phyloP scores from a whole-genome alignment of 2,329 filamentous ascomycete genomes.

The Tolypocladium endophyticum region DNA sequence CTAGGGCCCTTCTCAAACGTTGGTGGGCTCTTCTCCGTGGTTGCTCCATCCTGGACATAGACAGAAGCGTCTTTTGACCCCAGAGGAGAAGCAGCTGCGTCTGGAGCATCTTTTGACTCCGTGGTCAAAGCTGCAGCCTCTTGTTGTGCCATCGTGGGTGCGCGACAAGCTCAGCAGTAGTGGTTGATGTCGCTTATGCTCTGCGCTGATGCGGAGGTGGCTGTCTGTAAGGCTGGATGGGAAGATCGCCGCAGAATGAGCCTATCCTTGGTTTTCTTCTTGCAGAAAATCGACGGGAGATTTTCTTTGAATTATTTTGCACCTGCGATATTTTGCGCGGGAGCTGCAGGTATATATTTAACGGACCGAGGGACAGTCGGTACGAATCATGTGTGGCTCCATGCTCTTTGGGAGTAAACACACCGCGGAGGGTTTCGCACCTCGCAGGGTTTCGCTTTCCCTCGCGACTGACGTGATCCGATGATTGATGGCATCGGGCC shows the following conservation, averaged over 20 bases:
- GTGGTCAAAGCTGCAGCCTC: not conserved
- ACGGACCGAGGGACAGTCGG: not conserved
- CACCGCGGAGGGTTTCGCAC: not conserved
- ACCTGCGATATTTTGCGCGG: not conserved
- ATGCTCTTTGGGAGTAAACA: not conserved
- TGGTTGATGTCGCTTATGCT: not conserved
- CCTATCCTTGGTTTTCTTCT: not conserved
- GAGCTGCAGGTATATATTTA: not conserved
- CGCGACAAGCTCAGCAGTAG: not conserved
- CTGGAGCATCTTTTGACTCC: not conserved
- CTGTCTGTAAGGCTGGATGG: not conserved
- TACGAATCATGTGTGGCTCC: not conserved
- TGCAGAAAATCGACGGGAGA: not conserved
- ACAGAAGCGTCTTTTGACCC: not conserved
- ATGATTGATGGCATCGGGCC: too few relatives aligned
- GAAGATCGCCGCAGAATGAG: not conserved
- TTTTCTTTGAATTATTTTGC: not conserved
- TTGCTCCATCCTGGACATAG: not conserved
- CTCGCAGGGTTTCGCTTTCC: not conserved
- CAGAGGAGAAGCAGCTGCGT: not conserved
- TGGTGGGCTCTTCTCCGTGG: not conserved
- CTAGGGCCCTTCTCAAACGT: not conserved
- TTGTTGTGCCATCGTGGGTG: not conserved
- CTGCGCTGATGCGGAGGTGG: not conserved
- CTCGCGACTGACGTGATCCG: not conserved